Evolutionary conservation across 768 basidiomycete genomes (phyloP), one percentile per base, ranked within the genome.

Genomic region (Pluteus cervinus): DNA sequence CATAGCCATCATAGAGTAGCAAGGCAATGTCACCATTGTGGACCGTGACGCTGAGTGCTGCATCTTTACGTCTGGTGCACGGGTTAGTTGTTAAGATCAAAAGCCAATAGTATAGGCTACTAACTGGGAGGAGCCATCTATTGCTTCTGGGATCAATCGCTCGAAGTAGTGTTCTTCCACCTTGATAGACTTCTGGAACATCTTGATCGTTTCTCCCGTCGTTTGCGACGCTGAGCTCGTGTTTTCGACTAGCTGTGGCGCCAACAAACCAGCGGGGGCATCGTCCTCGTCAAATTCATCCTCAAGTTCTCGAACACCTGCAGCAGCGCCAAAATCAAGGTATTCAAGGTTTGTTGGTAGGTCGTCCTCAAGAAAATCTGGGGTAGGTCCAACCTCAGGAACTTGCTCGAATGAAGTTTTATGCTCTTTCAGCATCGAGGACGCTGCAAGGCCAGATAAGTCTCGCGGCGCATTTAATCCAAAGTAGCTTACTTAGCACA

Each of bases 351-450:
- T 94, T 15, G 72, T 84, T 0, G 94, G 94, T 7, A 98, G 65
- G 55, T 98, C 92, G 49, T 98, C 94, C 22, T 69, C 66, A 40
- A 98, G 82, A 79, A 96, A 80, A 57, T 97, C 94, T 10, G 87
- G 81, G 7, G 79, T 73, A 7, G 78, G 73, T 15, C 85, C 83
- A 28, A 94, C 66, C 46, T 89, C 82, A 2, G 89, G 89, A 5
- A 80, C 53, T 29, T 63, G 67, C 34, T 66, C 73, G 63, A 94
- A 96, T 2, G 91, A 87, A 24, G 83, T 60, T 40, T n/a, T n/a
- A n/a, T n/a, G n/a, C n/a, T n/a, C n/a, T n/a, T n/a, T n/a, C n/a
- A n/a, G n/a, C n/a, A n/a, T n/a, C n/a, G n/a, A n/a, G n/a, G n/a
- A n/a, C n/a, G n/a, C n/a, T n/a, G n/a, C n/a, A n/a, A n/a, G n/a